Conservation (phyloP, 805 yeast genomes). For the Yarrowia osloensis region DNA sequence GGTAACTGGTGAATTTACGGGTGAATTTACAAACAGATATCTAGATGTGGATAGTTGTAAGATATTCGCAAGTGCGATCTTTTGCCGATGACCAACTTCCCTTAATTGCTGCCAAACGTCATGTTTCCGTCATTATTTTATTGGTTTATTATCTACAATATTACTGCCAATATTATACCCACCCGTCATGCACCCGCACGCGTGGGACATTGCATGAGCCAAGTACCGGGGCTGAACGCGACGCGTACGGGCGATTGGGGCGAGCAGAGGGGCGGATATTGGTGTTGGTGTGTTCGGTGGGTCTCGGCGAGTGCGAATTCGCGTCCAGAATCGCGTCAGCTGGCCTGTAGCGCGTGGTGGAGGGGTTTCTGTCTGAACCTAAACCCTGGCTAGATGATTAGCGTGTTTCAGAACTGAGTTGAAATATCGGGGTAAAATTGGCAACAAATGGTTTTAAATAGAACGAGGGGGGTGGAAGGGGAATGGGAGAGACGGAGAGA, state of each 20-base stretch:
- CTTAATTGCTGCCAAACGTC: too few relatives aligned
- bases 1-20: too few relatives aligned
- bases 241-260: background rate
- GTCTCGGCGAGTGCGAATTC: background rate
- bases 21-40: too few relatives aligned
- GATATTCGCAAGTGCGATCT: too few relatives aligned
- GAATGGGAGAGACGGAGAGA: too few relatives aligned
- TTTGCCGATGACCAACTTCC: too few relatives aligned
- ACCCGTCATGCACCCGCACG: slow-evolving; percentile 3
- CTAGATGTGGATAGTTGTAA: too few relatives aligned
- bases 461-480: too few relatives aligned
- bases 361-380: background rate
- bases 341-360: background rate
- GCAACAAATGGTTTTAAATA: too few relatives aligned
- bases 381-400: background rate
- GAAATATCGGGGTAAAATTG: too few relatives aligned
- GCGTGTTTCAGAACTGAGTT: background rate
- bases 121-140: too few relatives aligned
- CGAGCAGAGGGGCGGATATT: background rate
- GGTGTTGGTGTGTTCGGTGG: background rate
- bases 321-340: background rate
- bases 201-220: slow-evolving; percentile 6
- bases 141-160: too few relatives aligned
- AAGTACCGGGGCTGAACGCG: background rate
- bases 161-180: background rate